Percentiles rank a stretch among this genome's conserved stretches.
Evolutionary conservation across 2,329 filamentous ascomycete species (phyloP).

Genomic region (Hirsutella rhossiliensis): DNA sequence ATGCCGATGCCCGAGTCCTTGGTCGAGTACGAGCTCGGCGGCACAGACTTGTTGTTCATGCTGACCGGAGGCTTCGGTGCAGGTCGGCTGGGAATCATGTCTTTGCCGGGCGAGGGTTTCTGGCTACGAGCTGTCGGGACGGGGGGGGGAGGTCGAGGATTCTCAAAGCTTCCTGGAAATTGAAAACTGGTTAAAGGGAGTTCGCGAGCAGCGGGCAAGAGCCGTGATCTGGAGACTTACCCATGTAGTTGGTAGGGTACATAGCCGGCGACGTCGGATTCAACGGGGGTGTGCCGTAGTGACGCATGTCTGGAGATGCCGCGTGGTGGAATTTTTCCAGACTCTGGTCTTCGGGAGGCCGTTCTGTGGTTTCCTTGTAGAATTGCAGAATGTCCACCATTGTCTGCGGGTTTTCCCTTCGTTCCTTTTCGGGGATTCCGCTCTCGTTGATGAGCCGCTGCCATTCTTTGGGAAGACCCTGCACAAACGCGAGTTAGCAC

Average conservation of each 20-base stretch:
- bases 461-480: conserved; percentile 97
- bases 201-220: conserved; percentile 30
- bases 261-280: conserved; percentile 38
- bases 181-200: neutral
- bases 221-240: conserved; percentile 59
- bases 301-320: conserved; percentile 42
- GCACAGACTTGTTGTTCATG: conserved; percentile 43
- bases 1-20: conserved; percentile 56
- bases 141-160: conserved; percentile 84
- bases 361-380: conserved; percentile 87
- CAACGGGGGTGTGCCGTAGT: conserved; percentile 28
- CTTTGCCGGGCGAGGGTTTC: conserved; percentile 30
- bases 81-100: conserved; percentile 64
- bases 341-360: conserved; percentile 69
- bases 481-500: conserved; percentile 8
- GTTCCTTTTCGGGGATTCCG: conserved; percentile 91
- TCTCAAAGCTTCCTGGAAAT: conserved; percentile 74
- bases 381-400: conserved; percentile 94
- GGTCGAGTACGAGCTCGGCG: conserved; percentile 34
- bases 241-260: conserved; percentile 42
- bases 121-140: conserved; percentile 50
- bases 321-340: conserved; percentile 96
- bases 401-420: conserved; percentile 89
- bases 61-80: conserved; percentile 76
- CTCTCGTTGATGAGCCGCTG: conserved; percentile 90